phyloP scores from a whole-genome alignment of 345 rosid species.

The Reutealis trisperma region DNA sequence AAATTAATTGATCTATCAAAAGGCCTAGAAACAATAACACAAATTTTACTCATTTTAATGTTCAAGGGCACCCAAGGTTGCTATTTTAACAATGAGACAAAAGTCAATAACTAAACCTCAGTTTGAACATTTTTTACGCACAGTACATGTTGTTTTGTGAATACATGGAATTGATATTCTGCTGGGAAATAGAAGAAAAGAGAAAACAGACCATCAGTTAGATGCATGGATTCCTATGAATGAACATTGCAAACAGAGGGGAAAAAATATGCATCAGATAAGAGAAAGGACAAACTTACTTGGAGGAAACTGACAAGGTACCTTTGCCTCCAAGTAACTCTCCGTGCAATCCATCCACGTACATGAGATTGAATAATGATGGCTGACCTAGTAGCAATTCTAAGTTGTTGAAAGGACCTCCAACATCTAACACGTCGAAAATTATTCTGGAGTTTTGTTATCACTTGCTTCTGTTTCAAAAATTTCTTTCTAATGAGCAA shows the following conservation, averaged over 20 bases:
- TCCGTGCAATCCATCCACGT: conserved; percentile 61
- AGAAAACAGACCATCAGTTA: neutral
- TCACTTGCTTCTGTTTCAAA: conserved; percentile 39
- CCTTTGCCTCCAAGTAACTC: conserved; percentile 29
- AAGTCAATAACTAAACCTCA: neutral
- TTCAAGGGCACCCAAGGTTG: neutral
- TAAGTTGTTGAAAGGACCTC: conserved; percentile 35
- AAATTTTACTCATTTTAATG: neutral
- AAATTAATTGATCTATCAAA: neutral
- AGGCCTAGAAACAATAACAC: neutral
- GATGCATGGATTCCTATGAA: neutral
- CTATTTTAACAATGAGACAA: neutral
- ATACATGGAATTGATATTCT: neutral
- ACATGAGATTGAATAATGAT: conserved; percentile 56
- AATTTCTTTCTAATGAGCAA: conserved; percentile 51
- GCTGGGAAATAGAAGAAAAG: neutral
- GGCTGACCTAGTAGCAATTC: conserved; percentile 45
- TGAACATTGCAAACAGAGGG: neutral
- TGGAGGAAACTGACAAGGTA: conserved; percentile 49
- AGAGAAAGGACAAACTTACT: conserved; percentile 42
- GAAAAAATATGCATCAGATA: neutral
- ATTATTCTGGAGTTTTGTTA: conserved; percentile 42
- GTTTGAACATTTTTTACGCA: neutral
- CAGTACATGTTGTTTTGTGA: neutral
- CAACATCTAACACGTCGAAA: conserved; percentile 33